These are phyloP conservation scores for Mrakiaceae sp. DNA, from an alignment of 1,284 basidiomycete species.

Conservation along the genomic window DNA sequence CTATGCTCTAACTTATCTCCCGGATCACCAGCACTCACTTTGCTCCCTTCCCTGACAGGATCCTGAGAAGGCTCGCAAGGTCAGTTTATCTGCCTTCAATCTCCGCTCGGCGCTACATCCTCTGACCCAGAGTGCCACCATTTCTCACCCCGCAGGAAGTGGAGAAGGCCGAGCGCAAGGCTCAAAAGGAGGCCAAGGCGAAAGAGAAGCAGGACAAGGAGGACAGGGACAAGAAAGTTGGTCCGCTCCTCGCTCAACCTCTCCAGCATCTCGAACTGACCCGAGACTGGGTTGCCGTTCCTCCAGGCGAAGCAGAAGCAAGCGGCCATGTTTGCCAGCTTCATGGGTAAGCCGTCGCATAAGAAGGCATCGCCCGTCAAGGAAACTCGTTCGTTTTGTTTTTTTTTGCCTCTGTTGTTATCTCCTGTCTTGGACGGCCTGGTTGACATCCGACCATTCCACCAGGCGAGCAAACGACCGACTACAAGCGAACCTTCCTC, in stretches of 20 bases:
- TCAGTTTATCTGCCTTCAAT: conserved; percentile 24
- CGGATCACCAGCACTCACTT: background rate
- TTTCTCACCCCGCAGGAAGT: conserved; percentile 1
- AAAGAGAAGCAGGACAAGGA: conserved; percentile 42
- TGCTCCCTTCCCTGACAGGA: background rate
- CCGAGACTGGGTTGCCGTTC: too few species aligned
- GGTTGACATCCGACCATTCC: background rate
- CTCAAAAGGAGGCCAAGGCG: conserved; percentile 50
- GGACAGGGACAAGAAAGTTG: conserved; percentile 50
- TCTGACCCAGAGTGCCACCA: background rate
- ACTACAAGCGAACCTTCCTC: conserved; percentile 62
- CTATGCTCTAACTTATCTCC: background rate
- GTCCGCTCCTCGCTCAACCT: too few species aligned
- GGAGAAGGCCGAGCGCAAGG: conserved; percentile 50
- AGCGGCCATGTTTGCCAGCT: background rate
- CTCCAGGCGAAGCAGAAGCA: background rate
- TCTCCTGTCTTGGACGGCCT: too few species aligned
- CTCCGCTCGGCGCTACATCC: too few species aligned
- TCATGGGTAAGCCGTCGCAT: conserved; percentile 20
- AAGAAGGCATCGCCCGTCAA: conserved; percentile 24
- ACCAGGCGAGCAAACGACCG: conserved; percentile 35
- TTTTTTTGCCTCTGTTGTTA: background rate
- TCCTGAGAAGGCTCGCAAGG: conserved; percentile 47
- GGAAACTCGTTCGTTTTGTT: background rate
- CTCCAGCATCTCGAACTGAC: too few species aligned